A percentile compares a stretch with the other conserved stretches of the same genome.
These are phyloP conservation scores for Suillus ampliporus DNA, from an alignment of 768 basidiomycete species.

Conservation along the genomic window DNA sequence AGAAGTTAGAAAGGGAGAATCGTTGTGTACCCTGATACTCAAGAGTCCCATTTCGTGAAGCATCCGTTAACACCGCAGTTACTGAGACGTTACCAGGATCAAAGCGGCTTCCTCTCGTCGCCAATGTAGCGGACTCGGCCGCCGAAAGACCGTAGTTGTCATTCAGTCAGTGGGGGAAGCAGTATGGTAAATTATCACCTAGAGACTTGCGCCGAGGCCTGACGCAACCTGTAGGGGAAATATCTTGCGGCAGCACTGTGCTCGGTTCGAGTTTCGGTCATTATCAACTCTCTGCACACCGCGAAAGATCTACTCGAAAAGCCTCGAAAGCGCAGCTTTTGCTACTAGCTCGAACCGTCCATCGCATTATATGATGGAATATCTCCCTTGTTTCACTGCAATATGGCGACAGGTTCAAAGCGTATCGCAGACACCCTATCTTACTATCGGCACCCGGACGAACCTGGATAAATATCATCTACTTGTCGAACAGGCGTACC, in stretches of 20 bases:
- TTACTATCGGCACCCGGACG: constrained; percentile 3
- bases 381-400: constrained; percentile 1
- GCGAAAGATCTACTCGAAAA: constrained; percentile 53
- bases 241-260: constrained; percentile 32
- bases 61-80: background rate
- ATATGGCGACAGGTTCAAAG: constrained; percentile 9
- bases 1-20: background rate
- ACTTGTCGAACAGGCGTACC: constrained; percentile 51
- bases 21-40: background rate
- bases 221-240: constrained; percentile 27
- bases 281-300: constrained; percentile 44
- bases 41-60: constrained; percentile 7
- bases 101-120: constrained; percentile 26
- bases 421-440: constrained; percentile 8
- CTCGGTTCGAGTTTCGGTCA: constrained; percentile 33
- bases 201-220: background rate
- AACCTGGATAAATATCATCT: constrained; percentile 41
- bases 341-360: constrained; percentile 53
- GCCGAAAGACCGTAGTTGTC: constrained; percentile 24
- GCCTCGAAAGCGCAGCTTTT: constrained; percentile 50
- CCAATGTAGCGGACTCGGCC: constrained; percentile 28
- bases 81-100: constrained; percentile 29
- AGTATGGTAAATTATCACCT: background rate
- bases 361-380: constrained; percentile 16
- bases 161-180: constrained; percentile 25